Evolutionary conservation across 805 yeast genomes (phyloP), one percentile per base, ranked within the genome.

Genomic region (Hermanozyma aechmeae): DNA sequence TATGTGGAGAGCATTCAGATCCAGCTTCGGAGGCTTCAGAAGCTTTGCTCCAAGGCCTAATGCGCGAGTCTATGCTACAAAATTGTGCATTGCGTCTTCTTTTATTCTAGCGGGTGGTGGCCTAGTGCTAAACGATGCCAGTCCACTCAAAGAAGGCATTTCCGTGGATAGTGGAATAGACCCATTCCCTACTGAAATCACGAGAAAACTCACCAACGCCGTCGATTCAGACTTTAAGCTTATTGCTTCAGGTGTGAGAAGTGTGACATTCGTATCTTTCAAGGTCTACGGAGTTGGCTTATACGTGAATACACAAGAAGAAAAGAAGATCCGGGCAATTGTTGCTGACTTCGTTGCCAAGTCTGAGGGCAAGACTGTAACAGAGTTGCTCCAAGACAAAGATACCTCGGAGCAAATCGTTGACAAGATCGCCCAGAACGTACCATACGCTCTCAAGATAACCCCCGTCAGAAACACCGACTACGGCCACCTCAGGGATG

Each of bases 381-480:
- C 26, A 12, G 30, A 29, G 8, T 17, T 48, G 18, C 58, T 79
- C 27, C 52, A 65, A 16, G 79, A 79, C 43, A 63, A 71, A 1
- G 59, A 53, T 6, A 48, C 61, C 18, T 74, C 89, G 1, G 57
- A 62, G 7, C 61, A 68, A 3, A 45, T 84, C 13, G 53, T 84
- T 16, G 65, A 68, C 13, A 63, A 68, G 31, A 56, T 87, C 26
- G 73, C 71, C 24, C 53, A 71, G 8, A 72, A 76, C 10, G 70
- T 79, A 20, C 68, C 75, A 33, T 68, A 85, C 41, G 61, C 76
- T 25, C 78, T 86, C 15, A 65, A 94, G 38, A 78, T 89, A 34
- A 76, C 80, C 8, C 96, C 98, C 0, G 76, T 79, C 12, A 72
- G 96, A 48, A 85, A 82, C 51, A 89, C 97, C 1, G 96, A 89